Percentiles rank a stretch among this genome's conserved stretches.
Evolutionary conservation across 495 filamentous ascomycete species (phyloP).

Genomic region (Trypethelium eluteriae): DNA sequence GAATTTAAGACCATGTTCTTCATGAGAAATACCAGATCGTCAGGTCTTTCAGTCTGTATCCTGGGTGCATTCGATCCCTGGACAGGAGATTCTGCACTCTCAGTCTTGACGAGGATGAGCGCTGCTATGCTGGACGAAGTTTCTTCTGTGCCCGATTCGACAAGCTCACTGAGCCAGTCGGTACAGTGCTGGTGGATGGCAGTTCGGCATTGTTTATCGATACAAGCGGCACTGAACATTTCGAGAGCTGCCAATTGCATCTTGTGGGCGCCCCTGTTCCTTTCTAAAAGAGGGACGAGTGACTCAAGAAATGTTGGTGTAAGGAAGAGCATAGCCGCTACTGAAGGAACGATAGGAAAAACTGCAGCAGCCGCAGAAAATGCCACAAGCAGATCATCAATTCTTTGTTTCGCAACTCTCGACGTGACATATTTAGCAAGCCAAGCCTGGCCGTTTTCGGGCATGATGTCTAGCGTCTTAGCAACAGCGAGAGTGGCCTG

Average conservation of each 20-base stretch:
- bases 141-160: constrained; percentile 56
- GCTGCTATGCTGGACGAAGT: constrained; percentile 63
- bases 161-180: constrained; percentile 72
- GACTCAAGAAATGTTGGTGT: constrained; percentile 70
- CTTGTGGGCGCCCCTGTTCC: constrained; percentile 41
- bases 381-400: constrained; percentile 59
- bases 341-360: constrained; percentile 66
- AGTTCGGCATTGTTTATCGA: constrained; percentile 68
- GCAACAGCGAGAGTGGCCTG: constrained; percentile 70
- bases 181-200: constrained; percentile 71
- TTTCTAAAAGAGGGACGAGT: constrained; percentile 61
- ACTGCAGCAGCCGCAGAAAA: constrained; percentile 82
- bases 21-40: constrained; percentile 68
- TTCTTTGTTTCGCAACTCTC: constrained; percentile 45
- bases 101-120: constrained; percentile 54
- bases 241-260: constrained; percentile 78
- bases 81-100: constrained; percentile 26
- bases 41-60: constrained; percentile 21
- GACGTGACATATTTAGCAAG: constrained; percentile 60
- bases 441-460: constrained; percentile 55
- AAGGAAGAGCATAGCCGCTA: constrained; percentile 67
- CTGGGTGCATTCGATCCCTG: neutral
- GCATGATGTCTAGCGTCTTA: constrained; percentile 71
- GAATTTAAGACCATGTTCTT: constrained; percentile 60
- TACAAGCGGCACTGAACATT: constrained; percentile 82